Base-by-base conservation (phyloP, 129 eudicot species). In the Chrysanthemum seticuspe region DNA sequence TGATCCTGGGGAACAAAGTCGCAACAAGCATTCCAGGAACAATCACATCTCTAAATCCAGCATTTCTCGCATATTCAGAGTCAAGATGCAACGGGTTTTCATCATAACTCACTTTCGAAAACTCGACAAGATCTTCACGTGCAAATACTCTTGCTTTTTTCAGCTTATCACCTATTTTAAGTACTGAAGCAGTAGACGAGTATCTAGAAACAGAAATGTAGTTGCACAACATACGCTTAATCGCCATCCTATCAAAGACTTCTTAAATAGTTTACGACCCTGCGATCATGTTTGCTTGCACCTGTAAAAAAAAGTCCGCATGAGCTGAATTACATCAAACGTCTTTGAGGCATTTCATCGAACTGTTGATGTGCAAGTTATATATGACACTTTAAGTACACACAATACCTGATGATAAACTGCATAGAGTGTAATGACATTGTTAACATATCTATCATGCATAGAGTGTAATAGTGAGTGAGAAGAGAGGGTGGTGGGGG, bases 21-120 rank as follows among this genome's bases (percentile, higher is more conserved):
- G 97, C 89, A 36, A 90, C 97, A 19, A 94, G 97, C 84, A 94
- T 79, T 71, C 99, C 99, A 27, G 91, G 99, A 68, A 90, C 97
- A 3, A 89, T 55, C 25, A 50, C 55, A 72, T 80, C 96, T 34
- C 64, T 59, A 73, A 79, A 90, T 7, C 97, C 97, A 23, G 93
- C 96, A 66, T 78, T 62, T 58, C 18, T 78, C 16, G 99, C 97
- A 77, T 40, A 78, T 48, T 85, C 88, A 16, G 82, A 45, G 76
- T 90, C 94, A 34, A 86, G 90, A 84, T 94, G 99, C 68, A 94
- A 52, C 47, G 91, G 97, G 77, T 94, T 94, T 44, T 63, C 78
- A 48, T 94, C 99, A 55, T 61, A 70, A 70, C 89, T 94, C 68
- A 94, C 79, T 79, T 83, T 88, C 7, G 97, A 94, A 77, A 81